These are phyloP conservation scores for Besnoitia besnoiti DNA, from an alignment of 169 alveolate species.

Conservation along the genomic window DNA sequence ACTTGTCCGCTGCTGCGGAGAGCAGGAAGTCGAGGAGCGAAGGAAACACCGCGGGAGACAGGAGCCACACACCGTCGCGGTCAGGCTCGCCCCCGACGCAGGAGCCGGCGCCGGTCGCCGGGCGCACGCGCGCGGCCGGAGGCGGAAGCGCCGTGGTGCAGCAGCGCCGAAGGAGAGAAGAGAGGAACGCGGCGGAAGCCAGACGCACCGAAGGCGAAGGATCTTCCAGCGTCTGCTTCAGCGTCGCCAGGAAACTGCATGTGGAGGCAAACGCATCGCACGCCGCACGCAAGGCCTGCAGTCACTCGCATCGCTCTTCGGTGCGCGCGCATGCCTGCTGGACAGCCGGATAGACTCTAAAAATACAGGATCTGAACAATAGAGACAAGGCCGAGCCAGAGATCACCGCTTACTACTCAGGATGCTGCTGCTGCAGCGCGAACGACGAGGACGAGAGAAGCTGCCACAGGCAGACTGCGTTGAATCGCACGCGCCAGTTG, in stretches of 20 bases:
- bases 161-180: constrained; percentile 45
- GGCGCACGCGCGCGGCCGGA: background rate
- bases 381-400: too few relatives aligned
- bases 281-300: too few relatives aligned
- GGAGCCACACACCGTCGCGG: background rate
- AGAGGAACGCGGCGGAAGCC: constrained; percentile 25
- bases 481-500: constrained; percentile 23
- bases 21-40: constrained; percentile 10
- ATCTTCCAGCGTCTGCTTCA: constrained; percentile 49
- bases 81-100: background rate
- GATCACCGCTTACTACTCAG: background rate
- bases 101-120: background rate
- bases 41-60: constrained; percentile 15
- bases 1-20: constrained; percentile 29
- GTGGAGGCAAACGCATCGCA: too few relatives aligned
- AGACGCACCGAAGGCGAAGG: constrained; percentile 50
- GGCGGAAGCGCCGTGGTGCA: background rate
- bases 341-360: too few relatives aligned
- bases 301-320: too few relatives aligned
- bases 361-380: too few relatives aligned
- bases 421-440: background rate
- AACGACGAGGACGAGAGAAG: background rate
- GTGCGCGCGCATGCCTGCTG: too few relatives aligned
- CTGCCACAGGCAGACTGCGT: constrained; percentile 45
- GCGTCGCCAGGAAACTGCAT: constrained; percentile 22